Base-by-base conservation (phyloP, 768 basidiomycete genomes). In the Trichaptum fuscoviolaceum region DNA sequence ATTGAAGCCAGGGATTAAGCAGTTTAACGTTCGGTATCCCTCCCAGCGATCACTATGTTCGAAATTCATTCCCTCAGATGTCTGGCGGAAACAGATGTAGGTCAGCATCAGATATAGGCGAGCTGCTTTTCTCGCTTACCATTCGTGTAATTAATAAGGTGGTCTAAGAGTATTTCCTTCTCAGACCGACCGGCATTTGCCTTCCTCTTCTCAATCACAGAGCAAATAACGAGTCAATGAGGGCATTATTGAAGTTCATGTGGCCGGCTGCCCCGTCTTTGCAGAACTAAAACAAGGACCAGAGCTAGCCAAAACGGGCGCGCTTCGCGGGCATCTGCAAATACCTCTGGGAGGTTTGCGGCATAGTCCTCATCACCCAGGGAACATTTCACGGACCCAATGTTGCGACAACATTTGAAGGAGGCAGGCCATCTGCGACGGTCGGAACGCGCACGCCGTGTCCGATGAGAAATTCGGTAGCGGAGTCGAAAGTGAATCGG, bases 401-500 rank as follows among this genome's bases (percentile, higher is more conserved):
- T 52, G 42, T 67, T 64, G 66, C 69, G 36, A 65, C 23, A 26
- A 64, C 35, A 24, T 68, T 61, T 7, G 64, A 63, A 68, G 85
- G 84, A 0, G 84, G 79, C 0, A 87, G 76, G 5, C 78, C 80
- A 0, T 78, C 82, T 7, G 76, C 75, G 35, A 36, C 35, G 35
- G 7, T 17, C 25, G 86, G 81, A 5, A 82, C 83, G 58, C 72
- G 72, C 17, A 86, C 80, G 61, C 81, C 75, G 34, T 81, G 73
- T 27, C 80, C 82, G 68, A 87, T 86, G 30, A 87, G 79, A 69
- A 87, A 88, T 59, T 85, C 82, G 0, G 85, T 81, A 0, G 85
- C 85, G 0, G 84, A 82, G 72, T 87, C 87, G 63, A 87, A 75
- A 0, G 87, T 87, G 73, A 87, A 88, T n/a, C n/a, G n/a, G n/a